Percentiles rank a stretch among this genome's conserved stretches.
phyloP scores from a whole-genome alignment of 169 alveolate genomes.

The Plasmodium blacklocki region DNA sequence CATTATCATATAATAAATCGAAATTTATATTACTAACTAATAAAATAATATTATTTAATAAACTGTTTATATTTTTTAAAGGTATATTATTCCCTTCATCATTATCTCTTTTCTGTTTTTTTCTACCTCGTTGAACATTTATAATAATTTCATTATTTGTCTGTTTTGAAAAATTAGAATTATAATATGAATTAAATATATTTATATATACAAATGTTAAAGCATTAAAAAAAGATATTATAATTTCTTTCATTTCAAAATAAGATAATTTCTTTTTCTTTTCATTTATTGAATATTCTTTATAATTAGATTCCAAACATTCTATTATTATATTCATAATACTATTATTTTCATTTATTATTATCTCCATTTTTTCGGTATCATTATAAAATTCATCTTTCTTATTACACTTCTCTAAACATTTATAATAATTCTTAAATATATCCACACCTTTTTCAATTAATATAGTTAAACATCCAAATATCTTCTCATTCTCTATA shows the following conservation, averaged over 20 bases:
- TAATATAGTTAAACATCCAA: constrained; percentile 57
- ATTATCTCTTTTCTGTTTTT: constrained; percentile 54
- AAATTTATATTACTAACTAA: constrained; percentile 50
- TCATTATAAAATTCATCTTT: constrained; percentile 26
- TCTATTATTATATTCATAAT: constrained; percentile 53
- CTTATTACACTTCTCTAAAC: constrained; percentile 52
- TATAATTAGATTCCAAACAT: constrained; percentile 52
- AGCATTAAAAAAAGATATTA: constrained; percentile 64
- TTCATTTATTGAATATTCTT: constrained; percentile 50
- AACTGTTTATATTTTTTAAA: constrained; percentile 49
- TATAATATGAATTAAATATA: constrained; percentile 60
- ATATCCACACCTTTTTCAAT: constrained; percentile 71
- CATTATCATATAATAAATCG: constrained; percentile 30
- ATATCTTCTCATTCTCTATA: constrained; percentile 59
- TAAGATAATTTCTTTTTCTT: constrained; percentile 38
- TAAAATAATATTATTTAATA: constrained; percentile 65
- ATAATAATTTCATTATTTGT: constrained; percentile 29
- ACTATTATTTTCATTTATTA: constrained; percentile 44
- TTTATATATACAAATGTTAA: constrained; percentile 62
- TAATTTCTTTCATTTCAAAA: constrained; percentile 56
- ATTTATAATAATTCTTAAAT: constrained; percentile 66
- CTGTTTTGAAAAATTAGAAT: constrained; percentile 36
- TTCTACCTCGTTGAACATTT: constrained; percentile 69
- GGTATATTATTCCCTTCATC: constrained; percentile 57
- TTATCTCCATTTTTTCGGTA: constrained; percentile 11